Base-by-base conservation (phyloP, 2,329 filamentous ascomycete species). In the Exserohilum rostratum region DNA sequence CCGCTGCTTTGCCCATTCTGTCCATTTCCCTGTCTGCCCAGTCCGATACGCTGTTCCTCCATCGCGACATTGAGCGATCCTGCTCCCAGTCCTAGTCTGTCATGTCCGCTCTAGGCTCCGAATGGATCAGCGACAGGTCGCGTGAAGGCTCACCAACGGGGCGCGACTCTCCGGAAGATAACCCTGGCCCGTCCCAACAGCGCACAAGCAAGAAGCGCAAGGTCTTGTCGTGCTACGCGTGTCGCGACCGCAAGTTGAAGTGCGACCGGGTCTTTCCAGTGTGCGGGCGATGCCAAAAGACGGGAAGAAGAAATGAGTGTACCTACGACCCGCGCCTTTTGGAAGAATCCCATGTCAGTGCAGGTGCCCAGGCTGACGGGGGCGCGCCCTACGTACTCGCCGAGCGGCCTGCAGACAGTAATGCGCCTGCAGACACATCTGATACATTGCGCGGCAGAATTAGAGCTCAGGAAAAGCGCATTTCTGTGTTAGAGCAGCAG, bases 181-280 rank as follows among this genome's bases (percentile, higher is more conserved):
- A 62, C 17, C 54, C 71, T 45, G 66, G 49, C 6, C 57, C 62
- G 3, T 47, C 65, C 22, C 76, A 77, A n/a, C 79, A 78, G 54
- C 76, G 78, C 22, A 57, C 61, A 5, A 68, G 68, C 49, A 75
- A 73, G 57, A 76, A 78, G 53, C 71, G 78, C 15, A 80, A 79
- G 62, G 78, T 79, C 13, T 63, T 80, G 7, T 80, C 78, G 2
- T 80, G 78, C 57, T 78, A 76, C 57, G 76, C 78, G 11, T 80
- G 78, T 67, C 74, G 78, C 46, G 72, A 73, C 38, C 70, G 78
- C n/a, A 80, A 80, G 60, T 74, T 80, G 59, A 78, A 79, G 60
- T 80, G 78, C 60, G 78, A 80, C 59, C 75, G 78, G 34, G 68
- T 74, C 4, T 74, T 77, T 57, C 78, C 78, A 30, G 73, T 78